Evolutionary conservation across 78 protist species (phyloP).

Genomic region (Guillardia theta): DNA sequence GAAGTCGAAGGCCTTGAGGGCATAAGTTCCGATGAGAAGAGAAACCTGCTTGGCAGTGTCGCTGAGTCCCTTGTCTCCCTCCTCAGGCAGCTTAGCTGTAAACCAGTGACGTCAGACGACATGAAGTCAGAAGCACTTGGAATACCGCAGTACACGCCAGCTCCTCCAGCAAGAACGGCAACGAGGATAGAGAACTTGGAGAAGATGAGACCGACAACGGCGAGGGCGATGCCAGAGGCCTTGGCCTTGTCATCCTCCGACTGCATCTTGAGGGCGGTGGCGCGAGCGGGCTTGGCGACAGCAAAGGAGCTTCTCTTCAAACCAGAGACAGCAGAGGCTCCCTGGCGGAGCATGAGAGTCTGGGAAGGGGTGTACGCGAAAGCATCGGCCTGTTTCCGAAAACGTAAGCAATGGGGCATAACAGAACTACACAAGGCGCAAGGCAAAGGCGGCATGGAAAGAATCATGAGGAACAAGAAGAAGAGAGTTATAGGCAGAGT

Average conservation of each 20-base stretch:
- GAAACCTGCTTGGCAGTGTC: constrained; percentile 32
- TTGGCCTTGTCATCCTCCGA: constrained; percentile 27
- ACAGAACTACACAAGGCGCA: no score
- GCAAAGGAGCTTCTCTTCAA: neutral
- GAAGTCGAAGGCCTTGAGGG: constrained; percentile 9
- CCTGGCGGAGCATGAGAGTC: neutral
- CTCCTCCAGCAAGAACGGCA: neutral
- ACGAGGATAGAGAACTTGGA: neutral
- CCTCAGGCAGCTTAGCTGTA: constrained; percentile 15
- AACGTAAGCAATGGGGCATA: no score
- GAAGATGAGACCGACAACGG: neutral
- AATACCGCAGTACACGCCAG: neutral
- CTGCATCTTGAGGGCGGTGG: neutral
- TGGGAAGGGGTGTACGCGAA: neutral
- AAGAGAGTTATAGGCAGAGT: no score
- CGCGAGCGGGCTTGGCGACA: neutral
- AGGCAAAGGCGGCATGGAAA: no score
- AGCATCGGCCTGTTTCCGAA: no score
- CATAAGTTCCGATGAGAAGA: neutral
- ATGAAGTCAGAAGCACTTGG: neutral
- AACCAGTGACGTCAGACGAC: neutral
- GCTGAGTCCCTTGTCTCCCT: neutral
- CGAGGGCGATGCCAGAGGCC: neutral
- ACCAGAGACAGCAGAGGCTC: neutral
- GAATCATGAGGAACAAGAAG: no score